These are phyloP conservation scores for Lomentospora prolificans DNA, from an alignment of 2,329 filamentous ascomycete genomes.

Conservation along the genomic window DNA sequence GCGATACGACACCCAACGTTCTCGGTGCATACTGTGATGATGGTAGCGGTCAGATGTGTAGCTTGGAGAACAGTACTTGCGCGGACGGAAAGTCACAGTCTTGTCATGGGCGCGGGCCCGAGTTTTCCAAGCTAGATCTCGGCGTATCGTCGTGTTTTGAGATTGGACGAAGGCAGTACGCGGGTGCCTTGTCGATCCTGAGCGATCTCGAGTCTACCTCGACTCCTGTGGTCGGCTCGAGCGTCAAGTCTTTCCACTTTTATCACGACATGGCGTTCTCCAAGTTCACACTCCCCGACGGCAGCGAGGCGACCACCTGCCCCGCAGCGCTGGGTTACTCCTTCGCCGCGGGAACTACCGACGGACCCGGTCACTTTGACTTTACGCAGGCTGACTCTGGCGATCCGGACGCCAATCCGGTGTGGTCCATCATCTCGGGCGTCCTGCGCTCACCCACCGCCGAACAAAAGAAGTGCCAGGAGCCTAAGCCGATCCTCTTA, in stretches of 20 bases:
- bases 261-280: constrained; percentile 71
- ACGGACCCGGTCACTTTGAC: constrained; percentile 81
- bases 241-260: constrained; percentile 69
- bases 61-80: constrained; percentile 72
- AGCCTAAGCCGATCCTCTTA: constrained; percentile 73
- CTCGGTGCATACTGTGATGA: constrained; percentile 82
- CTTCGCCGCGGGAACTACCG: constrained; percentile 82
- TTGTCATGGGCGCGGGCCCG: constrained; percentile 63
- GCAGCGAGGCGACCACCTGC: constrained; percentile 62
- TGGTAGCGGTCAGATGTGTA: constrained; percentile 59
- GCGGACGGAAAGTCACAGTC: constrained; percentile 51
- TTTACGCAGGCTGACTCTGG: constrained; percentile 77
- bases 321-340: constrained; percentile 80
- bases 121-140: constrained; percentile 54
- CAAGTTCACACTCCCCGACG: constrained; percentile 62
- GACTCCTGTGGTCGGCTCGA: constrained; percentile 49
- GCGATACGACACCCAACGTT: constrained; percentile 79
- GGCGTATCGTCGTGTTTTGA: constrained; percentile 69
- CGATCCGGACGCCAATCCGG: constrained; percentile 56
- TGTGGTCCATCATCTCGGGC: constrained; percentile 68
- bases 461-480: constrained; percentile 65
- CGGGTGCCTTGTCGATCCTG: constrained; percentile 37
- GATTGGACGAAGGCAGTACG: constrained; percentile 58
- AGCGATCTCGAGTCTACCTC: constrained; percentile 34
- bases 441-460: constrained; percentile 59